Evolutionary conservation across 768 basidiomycete genomes (phyloP), one percentile per base, ranked within the genome.

Genomic region (Strobilomyces dryophilus): DNA sequence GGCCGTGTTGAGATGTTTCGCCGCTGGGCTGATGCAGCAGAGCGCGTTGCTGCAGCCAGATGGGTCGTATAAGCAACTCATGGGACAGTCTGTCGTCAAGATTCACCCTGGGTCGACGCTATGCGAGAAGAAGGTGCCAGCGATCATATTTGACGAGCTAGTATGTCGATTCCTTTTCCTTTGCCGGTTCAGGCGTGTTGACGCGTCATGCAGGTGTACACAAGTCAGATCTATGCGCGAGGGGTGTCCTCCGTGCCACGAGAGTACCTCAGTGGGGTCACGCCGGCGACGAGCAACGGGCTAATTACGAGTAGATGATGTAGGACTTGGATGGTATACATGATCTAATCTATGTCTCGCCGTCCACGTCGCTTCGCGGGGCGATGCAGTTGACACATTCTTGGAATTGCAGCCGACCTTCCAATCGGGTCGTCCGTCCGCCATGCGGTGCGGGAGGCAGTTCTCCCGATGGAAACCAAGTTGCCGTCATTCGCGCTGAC

Each of bases 71-170:
- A 95, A 85, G 66, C 89, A 82, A 65, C 76, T 82, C 4, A 81
- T 90, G 75, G 89, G 89, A 2, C 81, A 80, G 43, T 79, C 81
- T 53, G 84, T 87, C 21, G 78, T 98, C 52, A 95, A 95, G 67
- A 89, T 99, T 20, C 93, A 98, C 64, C 97, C 95, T 0, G 81
- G 88, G 29, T 98, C 95, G 29, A 78, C 82, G 4, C 65, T 98
- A 61, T 81, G 79, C 60, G 85, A 88, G 59, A 92, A 89, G 64
- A 91, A 89, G 66, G 81, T 85, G 0, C 84, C 85, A 0, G 92
- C 87, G 6, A 92, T 99, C 56, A 79, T 99, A 35, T 99, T 90
- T 66, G 88, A 95, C 66, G 97, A 99, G 65, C 72, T 99, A 65
- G 95, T 97, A 56, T 63, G 87, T 74, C 10, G 3, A 26, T 3